These are phyloP conservation scores for Yamadazyma sp. DNA, from an alignment of 805 yeast species.

Conservation along the genomic window DNA sequence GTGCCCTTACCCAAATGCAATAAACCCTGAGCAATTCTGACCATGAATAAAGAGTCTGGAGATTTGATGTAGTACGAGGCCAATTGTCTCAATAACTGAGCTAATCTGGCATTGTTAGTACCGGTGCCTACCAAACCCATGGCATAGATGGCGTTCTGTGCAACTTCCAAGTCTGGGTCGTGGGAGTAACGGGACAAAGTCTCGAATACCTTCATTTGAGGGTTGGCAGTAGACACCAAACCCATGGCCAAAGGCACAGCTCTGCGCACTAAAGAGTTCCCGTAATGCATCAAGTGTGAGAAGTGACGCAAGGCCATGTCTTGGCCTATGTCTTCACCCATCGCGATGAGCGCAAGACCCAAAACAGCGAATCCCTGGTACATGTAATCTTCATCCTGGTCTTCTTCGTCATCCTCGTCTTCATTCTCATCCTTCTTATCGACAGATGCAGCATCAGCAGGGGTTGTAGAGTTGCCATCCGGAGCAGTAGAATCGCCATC, in stretches of 20 bases:
- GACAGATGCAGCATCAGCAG: too few relatives aligned
- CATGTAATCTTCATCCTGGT: constrained; percentile 51
- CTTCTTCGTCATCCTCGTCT: constrained; percentile 25
- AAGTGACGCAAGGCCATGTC: constrained; percentile 97
- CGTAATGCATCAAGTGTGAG: constrained; percentile 97
- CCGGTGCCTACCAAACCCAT: constrained; percentile 99
- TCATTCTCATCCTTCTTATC: constrained; percentile 31
- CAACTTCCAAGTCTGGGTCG: constrained; percentile 91
- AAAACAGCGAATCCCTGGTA: constrained; percentile 88
- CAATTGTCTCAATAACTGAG: constrained; percentile 90
- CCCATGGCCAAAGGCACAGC: constrained; percentile 99
- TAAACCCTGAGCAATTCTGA: constrained; percentile 92
- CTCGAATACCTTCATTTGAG: constrained; percentile 96
- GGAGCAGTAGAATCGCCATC: constrained; percentile 24
- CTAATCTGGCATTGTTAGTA: constrained; percentile 96
- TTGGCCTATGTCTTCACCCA: constrained; percentile 98
- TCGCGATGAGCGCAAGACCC: constrained; percentile 90
- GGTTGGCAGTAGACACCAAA: constrained; percentile 85
- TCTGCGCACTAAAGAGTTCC: constrained; percentile 84
- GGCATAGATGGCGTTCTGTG: constrained; percentile 89
- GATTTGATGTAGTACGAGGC: constrained; percentile 92
- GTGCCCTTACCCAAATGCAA: constrained; percentile 97
- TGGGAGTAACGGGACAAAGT: constrained; percentile 95
- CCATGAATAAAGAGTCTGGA: constrained; percentile 86
- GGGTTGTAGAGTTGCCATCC: too few relatives aligned